Evolutionary conservation across 2,329 filamentous ascomycete species (phyloP).

Genomic region (Calycina herbarum): DNA sequence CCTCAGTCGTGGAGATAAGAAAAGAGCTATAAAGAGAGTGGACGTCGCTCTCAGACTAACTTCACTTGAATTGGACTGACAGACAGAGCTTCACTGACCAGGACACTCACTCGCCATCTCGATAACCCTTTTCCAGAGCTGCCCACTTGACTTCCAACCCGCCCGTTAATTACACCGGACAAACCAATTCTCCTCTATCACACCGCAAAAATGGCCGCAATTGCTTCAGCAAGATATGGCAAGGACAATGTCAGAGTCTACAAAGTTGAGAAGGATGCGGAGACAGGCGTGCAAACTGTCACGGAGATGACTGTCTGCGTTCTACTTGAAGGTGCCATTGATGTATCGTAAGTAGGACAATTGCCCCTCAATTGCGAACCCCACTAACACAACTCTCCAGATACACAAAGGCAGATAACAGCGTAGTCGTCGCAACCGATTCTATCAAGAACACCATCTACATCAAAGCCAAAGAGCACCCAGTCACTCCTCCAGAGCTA

Average conservation of each 20-base stretch:
- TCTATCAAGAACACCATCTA: conserved; percentile 98
- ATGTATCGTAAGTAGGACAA: conserved; percentile 62
- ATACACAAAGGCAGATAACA: conserved; percentile 93
- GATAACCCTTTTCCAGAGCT: no score
- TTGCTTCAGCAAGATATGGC: conserved; percentile 72
- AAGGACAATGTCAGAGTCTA: conserved; percentile 99
- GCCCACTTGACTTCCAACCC: background rate
- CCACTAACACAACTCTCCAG: conserved; percentile 46
- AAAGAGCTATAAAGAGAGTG: background rate
- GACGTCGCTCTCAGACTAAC: background rate
- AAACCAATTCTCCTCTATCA: background rate
- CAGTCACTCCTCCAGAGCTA: conserved; percentile 88
- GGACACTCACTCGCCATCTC: background rate
- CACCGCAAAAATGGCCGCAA: conserved; percentile 49
- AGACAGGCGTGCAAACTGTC: conserved; percentile 78
- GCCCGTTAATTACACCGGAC: background rate
- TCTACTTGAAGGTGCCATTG: conserved; percentile 89
- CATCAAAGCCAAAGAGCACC: conserved; percentile 91
- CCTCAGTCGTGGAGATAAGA: background rate
- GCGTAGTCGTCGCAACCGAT: conserved; percentile 92
- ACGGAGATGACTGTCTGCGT: conserved; percentile 95
- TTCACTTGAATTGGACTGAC: no score
- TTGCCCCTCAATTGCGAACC: background rate
- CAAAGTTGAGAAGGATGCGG: conserved; percentile 83
- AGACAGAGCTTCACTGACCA: background rate